These are phyloP conservation scores for Apophysomyces elegans DNA, from an alignment of 371 early-diverging fungal genomes.

Conservation along the genomic window DNA sequence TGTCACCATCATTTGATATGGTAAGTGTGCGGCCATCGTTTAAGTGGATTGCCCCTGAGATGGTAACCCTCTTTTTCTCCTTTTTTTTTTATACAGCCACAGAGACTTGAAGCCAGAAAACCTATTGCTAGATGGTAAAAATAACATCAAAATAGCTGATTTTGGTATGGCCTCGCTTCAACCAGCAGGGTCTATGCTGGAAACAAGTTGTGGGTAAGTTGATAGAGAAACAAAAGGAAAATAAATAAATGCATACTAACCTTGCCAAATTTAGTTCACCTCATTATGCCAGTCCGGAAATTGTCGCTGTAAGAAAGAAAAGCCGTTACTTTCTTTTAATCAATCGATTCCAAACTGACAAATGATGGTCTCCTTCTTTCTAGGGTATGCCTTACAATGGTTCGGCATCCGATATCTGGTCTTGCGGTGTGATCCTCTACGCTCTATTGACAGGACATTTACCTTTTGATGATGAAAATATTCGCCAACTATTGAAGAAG, in stretches of 20 bases:
- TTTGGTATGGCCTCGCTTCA: conserved; percentile 88
- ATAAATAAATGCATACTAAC: neutral
- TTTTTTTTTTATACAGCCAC: conserved; percentile 64
- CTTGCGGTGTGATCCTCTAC: conserved; percentile 78
- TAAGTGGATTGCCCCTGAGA: neutral
- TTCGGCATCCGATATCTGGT: conserved; percentile 82
- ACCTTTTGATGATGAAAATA: conserved; percentile 85
- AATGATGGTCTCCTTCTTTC: conserved; percentile 14
- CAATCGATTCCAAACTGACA: no score
- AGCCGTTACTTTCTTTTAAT: no score
- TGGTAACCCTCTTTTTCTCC: neutral
- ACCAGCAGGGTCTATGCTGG: conserved; percentile 71
- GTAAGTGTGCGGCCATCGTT: conserved; percentile 22
- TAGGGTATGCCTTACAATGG: conserved; percentile 75
- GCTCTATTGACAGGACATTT: conserved; percentile 77
- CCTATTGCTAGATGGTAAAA: conserved; percentile 83
- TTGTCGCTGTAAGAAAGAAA: conserved; percentile 65
- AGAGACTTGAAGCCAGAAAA: conserved; percentile 98
- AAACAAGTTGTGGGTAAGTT: conserved; percentile 78
- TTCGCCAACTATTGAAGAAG: conserved; percentile 74
- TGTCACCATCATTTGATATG: conserved; percentile 76
- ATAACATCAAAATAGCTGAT: conserved; percentile 84
- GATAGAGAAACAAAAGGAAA: neutral
- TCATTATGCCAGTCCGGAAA: conserved; percentile 95
- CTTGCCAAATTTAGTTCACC: conserved; percentile 64